A percentile compares a stretch with the other conserved stretches of the same genome.
These are phyloP conservation scores for Coemansia javaensis DNA, from an alignment of 192 early-diverging fungal species.

Conservation along the genomic window DNA sequence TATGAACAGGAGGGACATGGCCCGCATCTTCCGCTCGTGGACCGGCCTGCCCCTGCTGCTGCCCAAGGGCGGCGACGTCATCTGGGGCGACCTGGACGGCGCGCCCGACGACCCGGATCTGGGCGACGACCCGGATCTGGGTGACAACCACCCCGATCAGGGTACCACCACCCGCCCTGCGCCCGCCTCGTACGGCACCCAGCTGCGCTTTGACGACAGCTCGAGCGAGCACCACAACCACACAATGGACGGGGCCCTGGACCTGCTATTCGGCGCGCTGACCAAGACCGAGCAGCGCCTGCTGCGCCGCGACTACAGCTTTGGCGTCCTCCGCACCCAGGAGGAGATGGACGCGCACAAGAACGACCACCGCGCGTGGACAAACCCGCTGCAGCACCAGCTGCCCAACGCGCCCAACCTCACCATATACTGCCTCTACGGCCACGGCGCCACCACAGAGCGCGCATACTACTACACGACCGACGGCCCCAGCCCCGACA, in stretches of 20 bases:
- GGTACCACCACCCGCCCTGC: background rate
- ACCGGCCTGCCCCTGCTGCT: slow-evolving; percentile 70
- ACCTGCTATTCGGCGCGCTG: slow-evolving; percentile 54
- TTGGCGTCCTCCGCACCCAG: slow-evolving; percentile 57
- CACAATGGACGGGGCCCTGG: slow-evolving; percentile 49
- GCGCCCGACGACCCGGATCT: slow-evolving; percentile 74
- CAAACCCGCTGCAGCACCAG: slow-evolving; percentile 72
- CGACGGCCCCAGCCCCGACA: slow-evolving; percentile 10
- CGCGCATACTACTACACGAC: slow-evolving; percentile 75
- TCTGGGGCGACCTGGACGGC: slow-evolving; percentile 65
- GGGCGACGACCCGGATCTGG: background rate
- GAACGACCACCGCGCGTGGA: slow-evolving; percentile 64
- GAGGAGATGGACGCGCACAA: slow-evolving; percentile 55
- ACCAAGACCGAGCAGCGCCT: slow-evolving; percentile 48
- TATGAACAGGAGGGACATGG: slow-evolving; percentile 70
- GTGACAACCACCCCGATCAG: slow-evolving; percentile 12
- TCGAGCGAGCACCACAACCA: slow-evolving; percentile 17
- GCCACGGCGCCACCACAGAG: slow-evolving; percentile 73
- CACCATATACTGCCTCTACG: slow-evolving; percentile 82
- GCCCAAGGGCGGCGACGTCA: slow-evolving; percentile 73
- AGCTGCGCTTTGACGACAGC: slow-evolving; percentile 50
- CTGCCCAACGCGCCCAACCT: slow-evolving; percentile 66
- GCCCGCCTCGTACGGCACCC: slow-evolving; percentile 50
- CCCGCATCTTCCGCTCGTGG: slow-evolving; percentile 77
- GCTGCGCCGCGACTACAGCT: slow-evolving; percentile 60